A percentile compares a stretch with the other conserved stretches of the same genome.
These are phyloP conservation scores for Yamadazyma laniorum DNA, from an alignment of 805 yeast genomes.

Conservation along the genomic window DNA sequence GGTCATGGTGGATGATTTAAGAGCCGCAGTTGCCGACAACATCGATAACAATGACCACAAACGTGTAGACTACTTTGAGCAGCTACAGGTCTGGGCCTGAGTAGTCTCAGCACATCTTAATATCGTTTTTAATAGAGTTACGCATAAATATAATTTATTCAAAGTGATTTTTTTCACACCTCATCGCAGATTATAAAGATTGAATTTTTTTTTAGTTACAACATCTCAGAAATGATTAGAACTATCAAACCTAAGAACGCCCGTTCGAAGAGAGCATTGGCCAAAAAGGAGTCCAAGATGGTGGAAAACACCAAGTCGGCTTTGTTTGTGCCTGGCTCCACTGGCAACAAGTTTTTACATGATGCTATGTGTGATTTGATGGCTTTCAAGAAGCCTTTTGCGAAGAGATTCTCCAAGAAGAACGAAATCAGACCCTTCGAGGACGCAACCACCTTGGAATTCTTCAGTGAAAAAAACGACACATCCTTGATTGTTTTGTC, in stretches of 20 bases:
- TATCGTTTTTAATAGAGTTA: conserved; percentile 1
- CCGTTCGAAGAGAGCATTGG: conserved; percentile 91
- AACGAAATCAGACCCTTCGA: conserved; percentile 92
- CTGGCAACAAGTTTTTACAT: conserved; percentile 74
- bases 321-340: conserved; percentile 85
- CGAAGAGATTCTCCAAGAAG: conserved; percentile 82
- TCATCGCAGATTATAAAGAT: conserved; percentile 19
- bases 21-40: conserved; percentile 46
- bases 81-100: conserved; percentile 68
- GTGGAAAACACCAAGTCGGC: conserved; percentile 90
- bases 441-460: conserved; percentile 80
- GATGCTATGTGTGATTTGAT: conserved; percentile 87
- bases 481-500: conserved; percentile 78
- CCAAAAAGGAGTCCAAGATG: conserved; percentile 81
- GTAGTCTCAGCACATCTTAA: no score
- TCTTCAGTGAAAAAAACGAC: conserved; percentile 94
- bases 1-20: conserved; percentile 53
- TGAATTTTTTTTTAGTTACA: conserved; percentile 13
- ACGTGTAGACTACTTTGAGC: conserved; percentile 71
- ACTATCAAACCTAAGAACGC: conserved; percentile 80
- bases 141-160: neutral
- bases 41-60: conserved; percentile 31
- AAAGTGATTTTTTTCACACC: neutral
- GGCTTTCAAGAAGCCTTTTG: conserved; percentile 87
- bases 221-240: conserved; percentile 12